A percentile compares a stretch with the other conserved stretches of the same genome.
Evolutionary conservation across 2,329 filamentous ascomycete genomes (phyloP).

Genomic region (Talaromyces sp.): DNA sequence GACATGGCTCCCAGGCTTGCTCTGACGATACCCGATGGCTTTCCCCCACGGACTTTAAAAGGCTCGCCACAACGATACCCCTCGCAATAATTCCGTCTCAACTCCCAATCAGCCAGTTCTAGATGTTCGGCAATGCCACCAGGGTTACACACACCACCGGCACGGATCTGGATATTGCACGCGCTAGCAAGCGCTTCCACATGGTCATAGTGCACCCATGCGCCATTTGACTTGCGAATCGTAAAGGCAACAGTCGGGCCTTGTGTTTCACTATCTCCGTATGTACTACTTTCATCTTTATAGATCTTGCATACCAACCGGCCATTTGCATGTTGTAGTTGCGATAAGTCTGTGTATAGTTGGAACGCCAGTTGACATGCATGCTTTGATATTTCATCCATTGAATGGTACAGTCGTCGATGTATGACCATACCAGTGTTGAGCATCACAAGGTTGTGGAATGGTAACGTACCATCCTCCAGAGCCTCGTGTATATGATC

Average conservation of each 20-base stretch:
- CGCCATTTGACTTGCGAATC: slow-evolving; percentile 63
- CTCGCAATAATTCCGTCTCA: slow-evolving; percentile 78
- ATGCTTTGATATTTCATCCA: slow-evolving; percentile 69
- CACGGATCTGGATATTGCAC: slow-evolving; percentile 78
- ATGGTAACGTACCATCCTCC: slow-evolving; percentile 86
- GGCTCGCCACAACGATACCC: slow-evolving; percentile 83
- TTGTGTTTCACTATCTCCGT: slow-evolving; percentile 49
- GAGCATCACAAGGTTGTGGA: slow-evolving; percentile 85
- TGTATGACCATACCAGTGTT: slow-evolving; percentile 72
- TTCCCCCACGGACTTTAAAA: slow-evolving; percentile 76
- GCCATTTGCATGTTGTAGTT: slow-evolving; percentile 68
- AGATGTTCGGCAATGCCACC: slow-evolving; percentile 76
- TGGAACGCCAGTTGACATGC: slow-evolving; percentile 62
- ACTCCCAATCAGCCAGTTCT: slow-evolving; percentile 72
- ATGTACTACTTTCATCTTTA: slow-evolving; percentile 41
- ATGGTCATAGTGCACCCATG: slow-evolving; percentile 77
- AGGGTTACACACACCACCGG: slow-evolving; percentile 88
- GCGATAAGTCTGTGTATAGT: slow-evolving; percentile 58
- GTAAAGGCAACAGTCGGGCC: slow-evolving; percentile 87
- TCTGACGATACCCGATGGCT: slow-evolving; percentile 82
- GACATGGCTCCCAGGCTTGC: slow-evolving; percentile 91
- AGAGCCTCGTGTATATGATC: slow-evolving; percentile 72
- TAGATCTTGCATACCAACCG: slow-evolving; percentile 67
- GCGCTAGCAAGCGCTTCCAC: slow-evolving; percentile 84
- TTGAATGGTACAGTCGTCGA: slow-evolving; percentile 65